Evolutionary conservation across 2,329 filamentous ascomycete genomes (phyloP).

Genomic region (Eutypa lata): DNA sequence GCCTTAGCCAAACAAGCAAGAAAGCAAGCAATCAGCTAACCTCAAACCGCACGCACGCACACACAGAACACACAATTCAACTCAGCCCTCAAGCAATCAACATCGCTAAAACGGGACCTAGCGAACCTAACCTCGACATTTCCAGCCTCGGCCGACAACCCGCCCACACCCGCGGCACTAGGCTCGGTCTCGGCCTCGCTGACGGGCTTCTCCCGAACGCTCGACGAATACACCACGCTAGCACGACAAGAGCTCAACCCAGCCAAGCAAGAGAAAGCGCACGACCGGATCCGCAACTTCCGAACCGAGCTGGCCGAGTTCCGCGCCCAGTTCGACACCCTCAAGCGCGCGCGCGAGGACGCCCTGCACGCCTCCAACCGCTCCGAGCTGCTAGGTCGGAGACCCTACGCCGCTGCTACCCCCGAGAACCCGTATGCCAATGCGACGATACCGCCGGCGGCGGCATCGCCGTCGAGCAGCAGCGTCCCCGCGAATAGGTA

Average conservation of each 20-base stretch:
- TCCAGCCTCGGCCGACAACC: too few species aligned
- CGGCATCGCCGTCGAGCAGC: conserved; percentile 19
- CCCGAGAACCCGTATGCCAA: conserved; percentile 93
- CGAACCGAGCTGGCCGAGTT: conserved; percentile 78
- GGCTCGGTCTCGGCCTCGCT: conserved; percentile 70
- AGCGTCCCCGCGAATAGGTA: conserved; percentile 42
- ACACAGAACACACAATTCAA: conserved; percentile 82
- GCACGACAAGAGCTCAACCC: conserved; percentile 86
- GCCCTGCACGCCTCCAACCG: conserved; percentile 63
- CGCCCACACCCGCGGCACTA: conserved; percentile 53
- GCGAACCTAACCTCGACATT: conserved; percentile 50
- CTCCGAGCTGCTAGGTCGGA: conserved; percentile 77
- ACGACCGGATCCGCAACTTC: conserved; percentile 82
- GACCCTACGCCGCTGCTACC: conserved; percentile 73
- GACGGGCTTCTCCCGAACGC: conserved; percentile 75
- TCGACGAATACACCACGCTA: conserved; percentile 87
- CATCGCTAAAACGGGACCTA: conserved; percentile 74
- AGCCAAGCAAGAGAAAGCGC: conserved; percentile 87
- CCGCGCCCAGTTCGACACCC: conserved; percentile 69
- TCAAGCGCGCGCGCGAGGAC: conserved; percentile 78
- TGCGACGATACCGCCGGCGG: conserved; percentile 28
- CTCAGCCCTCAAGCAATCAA: conserved; percentile 80
- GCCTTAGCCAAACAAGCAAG: neutral
- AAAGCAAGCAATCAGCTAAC: too few species aligned
- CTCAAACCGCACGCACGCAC: neutral